A percentile compares a stretch with the other conserved stretches of the same genome.
These are phyloP conservation scores for Melastoma malabathricum DNA, from an alignment of 345 rosid genomes.

Conservation along the genomic window DNA sequence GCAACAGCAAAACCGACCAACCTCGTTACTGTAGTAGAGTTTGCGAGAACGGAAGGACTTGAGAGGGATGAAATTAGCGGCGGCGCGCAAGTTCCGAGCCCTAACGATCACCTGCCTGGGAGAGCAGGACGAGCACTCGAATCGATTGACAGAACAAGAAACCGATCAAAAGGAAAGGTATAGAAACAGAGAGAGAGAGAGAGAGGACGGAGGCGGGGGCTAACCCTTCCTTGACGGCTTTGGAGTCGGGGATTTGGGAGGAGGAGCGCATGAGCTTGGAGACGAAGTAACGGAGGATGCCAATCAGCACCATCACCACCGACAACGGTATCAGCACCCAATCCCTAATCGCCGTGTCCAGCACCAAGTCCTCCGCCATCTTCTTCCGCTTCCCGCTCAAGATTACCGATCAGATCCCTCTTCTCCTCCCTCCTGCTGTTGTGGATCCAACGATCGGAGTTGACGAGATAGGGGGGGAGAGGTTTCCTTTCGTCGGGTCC, in stretches of 20 bases:
- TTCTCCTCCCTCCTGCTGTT: not conserved
- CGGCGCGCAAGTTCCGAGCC: conserved; percentile 79
- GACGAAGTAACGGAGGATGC: conserved; percentile 77
- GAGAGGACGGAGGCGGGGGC: conserved; percentile 4
- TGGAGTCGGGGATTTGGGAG: conserved; percentile 56
- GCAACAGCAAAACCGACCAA: conserved; percentile 4
- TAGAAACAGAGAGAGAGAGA: not conserved
- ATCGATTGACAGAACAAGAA: not conserved
- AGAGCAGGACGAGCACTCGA: not conserved
- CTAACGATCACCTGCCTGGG: conserved; percentile 70
- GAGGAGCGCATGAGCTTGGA: conserved; percentile 82
- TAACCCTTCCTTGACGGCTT: conserved; percentile 78
- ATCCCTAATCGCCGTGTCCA: conserved; percentile 90
- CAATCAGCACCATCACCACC: conserved; percentile 86
- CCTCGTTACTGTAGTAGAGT: conserved; percentile 82
- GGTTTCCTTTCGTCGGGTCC: not conserved
- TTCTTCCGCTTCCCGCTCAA: conserved; percentile 1
- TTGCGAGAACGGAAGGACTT: conserved; percentile 85
- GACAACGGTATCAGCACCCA: conserved; percentile 93
- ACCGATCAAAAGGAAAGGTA: not conserved
- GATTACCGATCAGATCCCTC: conserved; percentile 1
- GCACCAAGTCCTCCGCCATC: conserved; percentile 95
- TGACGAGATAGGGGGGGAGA: not conserved
- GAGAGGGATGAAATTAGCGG: conserved; percentile 74
- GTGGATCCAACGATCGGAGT: not conserved